phyloP scores from a whole-genome alignment of 257 asterid species.

The Thymus mandschuricus region DNA sequence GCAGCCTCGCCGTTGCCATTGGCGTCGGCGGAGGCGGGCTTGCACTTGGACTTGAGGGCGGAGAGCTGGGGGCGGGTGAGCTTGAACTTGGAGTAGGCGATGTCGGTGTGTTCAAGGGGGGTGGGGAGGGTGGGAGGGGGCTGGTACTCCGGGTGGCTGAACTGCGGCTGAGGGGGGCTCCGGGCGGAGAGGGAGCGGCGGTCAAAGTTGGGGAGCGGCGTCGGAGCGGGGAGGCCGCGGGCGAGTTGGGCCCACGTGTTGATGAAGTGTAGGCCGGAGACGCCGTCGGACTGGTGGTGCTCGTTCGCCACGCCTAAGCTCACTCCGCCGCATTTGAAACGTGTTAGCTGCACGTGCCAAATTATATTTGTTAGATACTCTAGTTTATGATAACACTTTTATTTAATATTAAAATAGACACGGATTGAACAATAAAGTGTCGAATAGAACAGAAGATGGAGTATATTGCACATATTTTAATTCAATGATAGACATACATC shows the following conservation, averaged over 20 bases:
- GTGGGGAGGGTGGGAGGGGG: constrained; percentile 17
- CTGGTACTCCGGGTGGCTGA: constrained; percentile 23
- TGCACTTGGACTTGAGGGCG: constrained; percentile 20
- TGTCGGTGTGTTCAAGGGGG: constrained; percentile 4
- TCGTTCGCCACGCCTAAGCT: constrained; percentile 67
- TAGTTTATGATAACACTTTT: too few relatives aligned
- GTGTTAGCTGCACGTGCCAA: constrained; percentile 22
- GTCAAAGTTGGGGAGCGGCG: constrained; percentile 13
- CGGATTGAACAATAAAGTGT: too few relatives aligned
- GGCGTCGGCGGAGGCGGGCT: background rate
- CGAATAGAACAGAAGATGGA: too few relatives aligned
- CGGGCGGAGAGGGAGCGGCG: constrained; percentile 18
- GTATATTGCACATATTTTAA: too few relatives aligned
- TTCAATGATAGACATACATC: too few relatives aligned
- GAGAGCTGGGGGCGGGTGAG: constrained; percentile 12
- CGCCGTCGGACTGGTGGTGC: constrained; percentile 71
- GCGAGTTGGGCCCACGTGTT: constrained; percentile 74
- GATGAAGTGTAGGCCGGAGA: constrained; percentile 69
- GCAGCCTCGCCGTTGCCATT: background rate
- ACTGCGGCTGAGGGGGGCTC: background rate
- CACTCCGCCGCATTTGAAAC: constrained; percentile 82
- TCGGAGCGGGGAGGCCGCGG: constrained; percentile 54
- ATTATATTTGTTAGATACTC: too few relatives aligned
- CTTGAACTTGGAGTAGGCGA: constrained; percentile 15
- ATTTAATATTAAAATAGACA: too few relatives aligned